Evolutionary conservation across 768 basidiomycete genomes (phyloP).

Genomic region (Tylopilus felleus): DNA sequence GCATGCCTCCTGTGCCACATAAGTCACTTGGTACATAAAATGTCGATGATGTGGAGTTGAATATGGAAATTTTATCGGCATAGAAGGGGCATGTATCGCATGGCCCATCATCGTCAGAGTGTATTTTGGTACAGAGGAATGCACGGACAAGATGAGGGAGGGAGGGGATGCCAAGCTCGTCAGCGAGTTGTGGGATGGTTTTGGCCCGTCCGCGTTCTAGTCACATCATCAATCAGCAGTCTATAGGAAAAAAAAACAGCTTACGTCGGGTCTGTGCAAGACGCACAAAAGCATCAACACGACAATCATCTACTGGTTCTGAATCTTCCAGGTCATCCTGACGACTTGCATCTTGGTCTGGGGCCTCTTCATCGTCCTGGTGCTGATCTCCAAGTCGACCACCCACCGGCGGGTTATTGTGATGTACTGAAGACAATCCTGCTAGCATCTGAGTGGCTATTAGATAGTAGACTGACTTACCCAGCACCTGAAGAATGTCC

Average conservation of each 20-base stretch:
- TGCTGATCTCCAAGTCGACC: too few relatives aligned
- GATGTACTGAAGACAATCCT: too few relatives aligned
- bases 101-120: not conserved
- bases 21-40: not conserved
- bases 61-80: not conserved
- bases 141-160: not conserved
- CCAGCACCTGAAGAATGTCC: too few relatives aligned
- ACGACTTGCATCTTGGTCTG: not conserved
- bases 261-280: not conserved
- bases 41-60: not conserved
- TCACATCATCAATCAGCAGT: too few relatives aligned
- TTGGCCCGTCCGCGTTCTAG: not conserved
- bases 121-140: not conserved
- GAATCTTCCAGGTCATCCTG: not conserved
- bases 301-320: too few relatives aligned
- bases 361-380: too few relatives aligned
- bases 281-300: too few relatives aligned
- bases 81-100: not conserved
- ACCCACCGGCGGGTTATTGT: too few relatives aligned
- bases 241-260: not conserved
- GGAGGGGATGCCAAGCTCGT: not conserved
- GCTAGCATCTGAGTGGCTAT: too few relatives aligned
- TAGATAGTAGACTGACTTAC: too few relatives aligned
- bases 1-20: not conserved
- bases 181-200: not conserved